Base-by-base conservation (phyloP, 164 flowering plant genomes). In the Aristolochia contorta region DNA sequence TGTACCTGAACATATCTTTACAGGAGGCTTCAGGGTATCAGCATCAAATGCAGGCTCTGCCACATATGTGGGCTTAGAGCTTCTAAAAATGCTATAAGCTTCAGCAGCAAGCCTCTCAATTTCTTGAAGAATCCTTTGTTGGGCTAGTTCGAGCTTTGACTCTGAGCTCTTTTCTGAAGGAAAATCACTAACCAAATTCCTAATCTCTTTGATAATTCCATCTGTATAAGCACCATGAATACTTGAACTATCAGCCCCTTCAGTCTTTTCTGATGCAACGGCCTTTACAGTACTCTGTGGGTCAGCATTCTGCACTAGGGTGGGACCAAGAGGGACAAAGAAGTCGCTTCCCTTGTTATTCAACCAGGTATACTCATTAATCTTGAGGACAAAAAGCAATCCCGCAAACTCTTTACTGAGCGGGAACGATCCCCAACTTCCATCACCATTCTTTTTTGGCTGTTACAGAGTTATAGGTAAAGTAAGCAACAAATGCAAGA, bases 101-200 rank as follows among this genome's bases (percentile, higher is more conserved):
- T 93, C 99, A 52, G 99, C 97, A 74, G 99, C 99, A 72, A 93
- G 68, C 71, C 85, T 93, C 70, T 93, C 99, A 60, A 93, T 90
- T 73, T 93, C 99, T 67, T 78, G 88, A 68, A 93, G 96, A 69
- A 93, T 84, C 68, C 54, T 78, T 68, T 82, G 95, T 61, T 85
- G 87, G 32, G 75, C 75, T 72, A 73, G 84, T 78, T 72, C 85
- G 37, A 70, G 68, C 69, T 86, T 80, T 54, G 85, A 74, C 66
- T 75, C 85, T 54, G 72, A 69, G 59, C 58, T 70, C 65, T 78
- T 84, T 64, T 77, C 81, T 48, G 88, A 79, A 64, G 96, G 78
- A 69, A 90, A 82, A 66, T 71, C 96, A 76, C 63, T 82, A 15
- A 83, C 87, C 81, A 90, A 76, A 69, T 65, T 85, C 75, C 88